Evolutionary conservation across 2,329 filamentous ascomycete genomes (phyloP).

Genomic region (Emericellopsis atlantica): DNA sequence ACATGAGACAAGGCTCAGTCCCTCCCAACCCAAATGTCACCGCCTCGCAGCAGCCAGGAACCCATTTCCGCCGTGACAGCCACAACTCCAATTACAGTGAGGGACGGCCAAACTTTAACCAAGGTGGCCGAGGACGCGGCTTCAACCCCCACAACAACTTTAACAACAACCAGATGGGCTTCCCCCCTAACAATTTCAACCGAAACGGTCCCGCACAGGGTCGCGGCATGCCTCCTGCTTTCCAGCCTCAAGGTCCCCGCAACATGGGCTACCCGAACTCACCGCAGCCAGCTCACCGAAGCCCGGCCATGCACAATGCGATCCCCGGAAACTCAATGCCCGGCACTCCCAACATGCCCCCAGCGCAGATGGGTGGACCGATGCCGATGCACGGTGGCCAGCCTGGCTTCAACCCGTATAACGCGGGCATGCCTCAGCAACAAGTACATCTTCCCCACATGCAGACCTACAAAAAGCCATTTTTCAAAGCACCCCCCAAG

Average conservation of each 20-base stretch:
- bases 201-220: constrained; percentile 29
- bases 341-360: constrained; percentile 56
- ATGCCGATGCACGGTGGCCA: constrained; percentile 55
- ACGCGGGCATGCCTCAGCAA: constrained; percentile 9
- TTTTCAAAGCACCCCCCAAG: constrained; percentile 16
- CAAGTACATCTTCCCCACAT: background rate
- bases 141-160: constrained; percentile 32
- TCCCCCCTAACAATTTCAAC: constrained; percentile 28
- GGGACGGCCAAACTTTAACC: constrained; percentile 36
- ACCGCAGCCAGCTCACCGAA: constrained; percentile 46
- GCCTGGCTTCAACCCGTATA: constrained; percentile 55
- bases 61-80: constrained; percentile 75
- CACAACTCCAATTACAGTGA: constrained; percentile 61
- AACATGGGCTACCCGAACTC: constrained; percentile 44
- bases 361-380: constrained; percentile 33
- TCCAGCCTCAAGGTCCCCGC: constrained; percentile 26
- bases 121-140: constrained; percentile 35
- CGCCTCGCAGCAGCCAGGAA: constrained; percentile 45
- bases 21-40: constrained; percentile 48
- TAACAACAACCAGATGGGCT: constrained; percentile 32
- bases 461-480: constrained; percentile 16
- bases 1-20: constrained; percentile 55
- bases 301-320: constrained; percentile 53
- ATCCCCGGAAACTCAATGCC: constrained; percentile 28
- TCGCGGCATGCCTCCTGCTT: constrained; percentile 37